Conservation (phyloP, 345 rosid genomes). For the Aethionema arabicum region DNA sequence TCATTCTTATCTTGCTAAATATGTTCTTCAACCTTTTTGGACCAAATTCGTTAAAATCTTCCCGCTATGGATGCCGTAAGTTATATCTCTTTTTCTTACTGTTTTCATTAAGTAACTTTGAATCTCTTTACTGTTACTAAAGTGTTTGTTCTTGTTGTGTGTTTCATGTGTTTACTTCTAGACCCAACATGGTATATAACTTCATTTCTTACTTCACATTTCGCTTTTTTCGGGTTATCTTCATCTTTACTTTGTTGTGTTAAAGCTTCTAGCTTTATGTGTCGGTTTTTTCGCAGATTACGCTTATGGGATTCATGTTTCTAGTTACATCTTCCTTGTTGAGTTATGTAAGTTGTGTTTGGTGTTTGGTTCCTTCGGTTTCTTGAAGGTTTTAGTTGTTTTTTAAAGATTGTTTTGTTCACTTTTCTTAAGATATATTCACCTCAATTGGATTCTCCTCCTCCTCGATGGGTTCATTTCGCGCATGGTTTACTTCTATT, state of each 20-base stretch:
- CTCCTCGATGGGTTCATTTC: constrained; percentile 98
- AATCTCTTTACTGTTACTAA: constrained; percentile 7
- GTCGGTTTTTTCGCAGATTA: constrained; percentile 55
- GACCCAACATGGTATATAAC: constrained; percentile 88
- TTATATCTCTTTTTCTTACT: constrained; percentile 22
- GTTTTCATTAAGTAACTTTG: neutral
- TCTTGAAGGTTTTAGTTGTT: constrained; percentile 5
- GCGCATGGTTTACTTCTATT: constrained; percentile 93
- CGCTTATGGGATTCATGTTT: constrained; percentile 90
- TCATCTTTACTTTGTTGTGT: neutral
- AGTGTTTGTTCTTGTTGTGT: constrained; percentile 32
- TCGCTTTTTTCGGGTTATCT: neutral
- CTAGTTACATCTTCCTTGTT: constrained; percentile 76
- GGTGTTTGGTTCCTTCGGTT: constrained; percentile 12
- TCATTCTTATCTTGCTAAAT: constrained; percentile 82
- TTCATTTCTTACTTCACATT: constrained; percentile 13
- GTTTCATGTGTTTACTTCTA: constrained; percentile 37
- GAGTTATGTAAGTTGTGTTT: constrained; percentile 70
- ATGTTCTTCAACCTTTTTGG: constrained; percentile 96
- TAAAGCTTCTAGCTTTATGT: neutral
- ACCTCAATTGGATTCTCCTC: constrained; percentile 73
- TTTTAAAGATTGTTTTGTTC: constrained; percentile 19
- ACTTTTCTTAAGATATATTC: constrained; percentile 35
- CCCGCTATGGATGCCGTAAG: constrained; percentile 99
- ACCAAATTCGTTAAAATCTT: constrained; percentile 74